Base-by-base conservation (phyloP, 1,139 yeast genomes). In the Meyerozyma elateridarum region DNA sequence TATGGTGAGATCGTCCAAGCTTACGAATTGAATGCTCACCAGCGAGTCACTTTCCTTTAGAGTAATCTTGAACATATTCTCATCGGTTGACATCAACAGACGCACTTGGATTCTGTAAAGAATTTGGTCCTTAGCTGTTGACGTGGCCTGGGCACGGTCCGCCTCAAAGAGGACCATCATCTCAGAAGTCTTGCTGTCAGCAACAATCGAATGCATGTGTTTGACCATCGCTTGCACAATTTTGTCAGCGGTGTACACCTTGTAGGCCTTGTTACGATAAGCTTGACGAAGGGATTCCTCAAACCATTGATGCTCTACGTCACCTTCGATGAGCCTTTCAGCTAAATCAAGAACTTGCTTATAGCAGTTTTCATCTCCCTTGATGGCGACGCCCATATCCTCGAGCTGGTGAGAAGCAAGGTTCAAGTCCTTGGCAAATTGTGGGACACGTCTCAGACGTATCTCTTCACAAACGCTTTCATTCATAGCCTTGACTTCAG, bases 261-360 rank as follows among this genome's bases (percentile, higher is more conserved):
- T 87, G 64, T 85, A 93, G 0, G 97, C 98, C 43, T 79, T 81
- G 59, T 91, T 93, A 48, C 93, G 77, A 63, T 85, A 91, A 0
- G 95, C 96, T 64, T 89, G 96, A 44, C 99, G 85, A 40, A 93
- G 63, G 15, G 95, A 74, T 56, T 91, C 98, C 62, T 91, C 99
- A 54, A 85, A 91, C 85, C 93, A 83, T 56, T 84, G 95, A 45
- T 88, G 95, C 49, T 91, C 98, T 34, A 91, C 65, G 25, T 88
- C 94, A 18, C 95, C 96, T 48, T 87, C 94, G 42, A 93, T 84
- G 33, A 89, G 65, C 42, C 78, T 75, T 46, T 78, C 88, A 35
- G 94, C 75, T 37, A 91, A 66, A 2, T 64, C 65, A 38, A 91
- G 64, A 13, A 88, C 74, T 57, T 91, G 96, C 24, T 68, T 60